Percentiles rank a stretch among this genome's conserved stretches.
Conservation (phyloP, 2,329 filamentous ascomycete genomes). For the Ambrosiella beaveri region DNA sequence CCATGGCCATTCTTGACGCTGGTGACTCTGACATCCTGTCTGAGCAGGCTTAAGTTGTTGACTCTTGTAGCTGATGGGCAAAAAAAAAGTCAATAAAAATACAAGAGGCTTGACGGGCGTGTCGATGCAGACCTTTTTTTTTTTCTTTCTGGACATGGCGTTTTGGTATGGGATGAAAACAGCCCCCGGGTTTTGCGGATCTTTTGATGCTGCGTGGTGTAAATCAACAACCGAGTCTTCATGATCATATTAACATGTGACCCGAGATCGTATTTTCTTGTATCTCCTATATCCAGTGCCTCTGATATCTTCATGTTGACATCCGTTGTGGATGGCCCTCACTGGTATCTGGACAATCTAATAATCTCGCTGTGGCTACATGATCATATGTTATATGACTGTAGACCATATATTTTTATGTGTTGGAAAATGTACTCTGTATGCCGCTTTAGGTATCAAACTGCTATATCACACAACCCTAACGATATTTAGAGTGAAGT, state of each 20-base stretch:
- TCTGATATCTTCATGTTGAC: not conserved
- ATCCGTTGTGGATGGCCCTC: no score
- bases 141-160: constrained; percentile 6
- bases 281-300: not conserved
- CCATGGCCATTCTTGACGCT: constrained; percentile 91
- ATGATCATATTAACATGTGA: not conserved
- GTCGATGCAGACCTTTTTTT: not conserved
- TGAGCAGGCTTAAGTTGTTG: constrained; percentile 33
- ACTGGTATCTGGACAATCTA: no score
- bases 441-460: no score
- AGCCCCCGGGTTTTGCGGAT: not conserved
- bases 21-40: constrained; percentile 96
- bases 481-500: no score
- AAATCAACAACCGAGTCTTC: not conserved
- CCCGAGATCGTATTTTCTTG: not conserved
- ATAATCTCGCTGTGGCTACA: no score
- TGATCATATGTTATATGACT: no score
- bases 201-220: constrained; percentile 4
- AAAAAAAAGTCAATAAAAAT: constrained; percentile 4
- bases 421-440: no score
- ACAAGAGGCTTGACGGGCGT: constrained; percentile 1
- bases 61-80: constrained; percentile 5
- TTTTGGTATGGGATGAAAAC: constrained; percentile 6
- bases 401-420: no score
- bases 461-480: no score